Conservation (phyloP, 192 early-diverging fungal genomes). For the Cladochytrium replicatum region DNA sequence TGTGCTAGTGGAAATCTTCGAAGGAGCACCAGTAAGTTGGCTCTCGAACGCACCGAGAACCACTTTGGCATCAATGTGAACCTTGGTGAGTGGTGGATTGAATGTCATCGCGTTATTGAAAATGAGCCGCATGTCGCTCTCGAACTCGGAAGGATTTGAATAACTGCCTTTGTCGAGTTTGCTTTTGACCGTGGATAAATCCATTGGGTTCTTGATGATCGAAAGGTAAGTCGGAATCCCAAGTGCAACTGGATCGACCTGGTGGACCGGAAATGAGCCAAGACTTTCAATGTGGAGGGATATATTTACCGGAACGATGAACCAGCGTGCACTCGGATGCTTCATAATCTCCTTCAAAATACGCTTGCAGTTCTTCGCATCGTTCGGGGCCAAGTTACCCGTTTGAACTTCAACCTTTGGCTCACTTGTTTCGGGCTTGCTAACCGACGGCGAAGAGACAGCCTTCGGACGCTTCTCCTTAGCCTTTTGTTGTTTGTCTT, state of each 20-base stretch:
- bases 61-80: conserved; percentile 48
- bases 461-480: no score
- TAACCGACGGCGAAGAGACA: no score
- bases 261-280: conserved; percentile 14
- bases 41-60: conserved; percentile 50
- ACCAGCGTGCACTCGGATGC: conserved; percentile 22
- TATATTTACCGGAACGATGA: conserved; percentile 15
- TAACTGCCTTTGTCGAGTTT: conserved; percentile 58
- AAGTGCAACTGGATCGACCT: conserved; percentile 74
- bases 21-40: no score
- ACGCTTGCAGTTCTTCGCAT: conserved; percentile 16
- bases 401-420: no score
- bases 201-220: conserved; percentile 84
- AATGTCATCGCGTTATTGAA: conserved; percentile 42
- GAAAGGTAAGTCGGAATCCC: conserved; percentile 78
- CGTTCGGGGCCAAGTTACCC: conserved; percentile 2
- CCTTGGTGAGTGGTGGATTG: conserved; percentile 59
- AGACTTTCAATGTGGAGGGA: conserved; percentile 5
- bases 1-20: no score
- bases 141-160: conserved; percentile 48
- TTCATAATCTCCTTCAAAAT: conserved; percentile 15
- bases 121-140: conserved; percentile 53
- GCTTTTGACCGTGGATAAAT: conserved; percentile 63
- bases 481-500: no score
- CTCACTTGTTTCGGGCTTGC: no score